Percentiles rank a stretch among this genome's conserved stretches.
Evolutionary conservation across 441 rosid genomes (phyloP).

Genomic region (Hura crepitans): DNA sequence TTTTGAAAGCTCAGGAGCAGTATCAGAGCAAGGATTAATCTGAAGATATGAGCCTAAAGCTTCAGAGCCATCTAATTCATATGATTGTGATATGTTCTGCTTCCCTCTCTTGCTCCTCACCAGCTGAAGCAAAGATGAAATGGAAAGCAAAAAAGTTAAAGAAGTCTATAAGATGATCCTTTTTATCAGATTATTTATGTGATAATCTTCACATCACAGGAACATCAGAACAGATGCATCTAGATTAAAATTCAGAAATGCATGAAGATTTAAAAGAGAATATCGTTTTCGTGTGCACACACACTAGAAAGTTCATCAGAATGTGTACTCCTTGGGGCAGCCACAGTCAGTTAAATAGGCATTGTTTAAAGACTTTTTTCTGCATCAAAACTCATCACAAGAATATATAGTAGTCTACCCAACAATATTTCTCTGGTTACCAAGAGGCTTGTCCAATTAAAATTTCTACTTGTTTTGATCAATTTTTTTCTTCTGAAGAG

Average conservation of each 20-base stretch:
- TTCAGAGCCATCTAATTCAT: slow-evolving; percentile 86
- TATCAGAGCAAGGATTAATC: slow-evolving; percentile 56
- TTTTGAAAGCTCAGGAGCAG: slow-evolving; percentile 65
- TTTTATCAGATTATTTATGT: background rate
- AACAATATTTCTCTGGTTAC: background rate
- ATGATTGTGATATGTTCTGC: slow-evolving; percentile 41
- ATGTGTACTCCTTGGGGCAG: background rate
- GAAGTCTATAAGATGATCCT: slow-evolving; percentile 5
- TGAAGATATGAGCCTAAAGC: slow-evolving; percentile 70
- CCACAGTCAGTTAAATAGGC: background rate
- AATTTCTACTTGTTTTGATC: no score
- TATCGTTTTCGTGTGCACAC: background rate
- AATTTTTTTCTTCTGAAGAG: no score
- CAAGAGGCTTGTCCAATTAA: background rate
- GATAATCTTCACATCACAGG: background rate
- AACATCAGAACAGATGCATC: background rate
- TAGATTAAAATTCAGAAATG: background rate
- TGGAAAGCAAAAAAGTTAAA: slow-evolving; percentile 16
- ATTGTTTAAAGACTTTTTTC: background rate
- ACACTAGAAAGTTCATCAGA: background rate
- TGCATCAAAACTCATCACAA: background rate
- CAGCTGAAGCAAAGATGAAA: slow-evolving; percentile 41
- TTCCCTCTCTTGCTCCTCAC: slow-evolving; percentile 57
- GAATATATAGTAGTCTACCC: background rate
- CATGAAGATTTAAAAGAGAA: background rate